Conservation (phyloP, 2,329 filamentous ascomycete species). For the Alternaria brassicae region DNA sequence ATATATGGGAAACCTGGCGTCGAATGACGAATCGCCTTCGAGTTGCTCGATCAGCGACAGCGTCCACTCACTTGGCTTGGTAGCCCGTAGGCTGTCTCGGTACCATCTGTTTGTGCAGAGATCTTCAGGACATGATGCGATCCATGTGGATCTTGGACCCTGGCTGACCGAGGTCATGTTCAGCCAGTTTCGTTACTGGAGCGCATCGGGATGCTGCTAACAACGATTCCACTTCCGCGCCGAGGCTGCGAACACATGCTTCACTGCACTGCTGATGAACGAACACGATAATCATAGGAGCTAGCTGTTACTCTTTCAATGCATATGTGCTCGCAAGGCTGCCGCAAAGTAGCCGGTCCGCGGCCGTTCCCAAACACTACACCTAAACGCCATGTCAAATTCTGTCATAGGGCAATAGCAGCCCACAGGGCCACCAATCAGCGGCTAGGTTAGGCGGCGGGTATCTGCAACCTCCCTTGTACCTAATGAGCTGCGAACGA, state of each 20-base stretch:
- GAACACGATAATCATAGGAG: slow-evolving; percentile 2
- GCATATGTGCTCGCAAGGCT: slow-evolving; percentile 38
- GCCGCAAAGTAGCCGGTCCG: slow-evolving; percentile 35
- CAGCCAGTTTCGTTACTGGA: slow-evolving; percentile 7
- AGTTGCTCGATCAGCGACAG: not conserved
- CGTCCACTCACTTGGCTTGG: not conserved
- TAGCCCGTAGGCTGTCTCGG: not conserved
- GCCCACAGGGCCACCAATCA: too few species aligned
- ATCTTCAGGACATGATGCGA: not conserved
- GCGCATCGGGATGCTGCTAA: slow-evolving; percentile 11
- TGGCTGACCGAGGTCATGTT: slow-evolving; percentile 5
- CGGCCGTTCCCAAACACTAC: slow-evolving; percentile 44
- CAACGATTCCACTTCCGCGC: not conserved
- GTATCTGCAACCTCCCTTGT: too few species aligned
- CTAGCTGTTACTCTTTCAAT: slow-evolving; percentile 13
- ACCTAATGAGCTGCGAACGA: too few species aligned
- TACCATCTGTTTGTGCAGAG: not conserved
- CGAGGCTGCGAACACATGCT: not conserved
- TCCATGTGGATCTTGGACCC: slow-evolving; percentile 1
- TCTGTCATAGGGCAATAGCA: not conserved
- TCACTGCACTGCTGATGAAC: not conserved
- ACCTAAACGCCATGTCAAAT: slow-evolving; percentile 25
- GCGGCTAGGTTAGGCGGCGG: too few species aligned
- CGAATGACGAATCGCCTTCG: not conserved
- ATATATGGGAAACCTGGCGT: not conserved